Percentiles rank a stretch among this genome's conserved stretches.
These are phyloP conservation scores for Colletotrichum tanaceti DNA, from an alignment of 2,329 filamentous ascomycete genomes.

Conservation along the genomic window DNA sequence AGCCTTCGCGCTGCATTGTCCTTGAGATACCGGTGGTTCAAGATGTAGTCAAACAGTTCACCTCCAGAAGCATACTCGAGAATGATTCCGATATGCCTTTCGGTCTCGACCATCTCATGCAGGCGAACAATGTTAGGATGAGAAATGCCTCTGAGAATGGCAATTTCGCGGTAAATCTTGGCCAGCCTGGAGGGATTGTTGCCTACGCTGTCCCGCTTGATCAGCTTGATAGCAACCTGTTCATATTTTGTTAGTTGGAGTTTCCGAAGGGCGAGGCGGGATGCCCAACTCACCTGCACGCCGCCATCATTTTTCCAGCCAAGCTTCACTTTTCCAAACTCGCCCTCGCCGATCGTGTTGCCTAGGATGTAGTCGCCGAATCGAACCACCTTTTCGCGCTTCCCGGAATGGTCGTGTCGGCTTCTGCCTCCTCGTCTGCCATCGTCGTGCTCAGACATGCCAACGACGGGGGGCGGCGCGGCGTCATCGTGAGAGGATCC, in stretches of 20 bases:
- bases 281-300: slow-evolving; percentile 55
- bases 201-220: slow-evolving; percentile 89
- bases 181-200: slow-evolving; percentile 88
- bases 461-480: slow-evolving; percentile 58
- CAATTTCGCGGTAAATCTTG: slow-evolving; percentile 97
- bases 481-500: slow-evolving; percentile 56
- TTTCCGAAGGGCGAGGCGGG: not conserved
- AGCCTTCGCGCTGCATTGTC: slow-evolving; percentile 89
- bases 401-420: slow-evolving; percentile 67
- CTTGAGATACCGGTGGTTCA: slow-evolving; percentile 96
- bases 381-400: slow-evolving; percentile 76
- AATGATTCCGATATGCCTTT: slow-evolving; percentile 97
- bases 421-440: slow-evolving; percentile 64
- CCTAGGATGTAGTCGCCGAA: slow-evolving; percentile 97
- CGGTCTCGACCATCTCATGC: slow-evolving; percentile 98
- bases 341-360: slow-evolving; percentile 95
- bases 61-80: slow-evolving; percentile 98
- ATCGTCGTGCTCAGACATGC: slow-evolving; percentile 58
- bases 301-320: slow-evolving; percentile 40
- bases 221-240: slow-evolving; percentile 96
- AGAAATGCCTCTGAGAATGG: slow-evolving; percentile 86
- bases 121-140: slow-evolving; percentile 97
- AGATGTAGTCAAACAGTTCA: slow-evolving; percentile 97
- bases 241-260: slow-evolving; percentile 38
- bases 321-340: slow-evolving; percentile 98